These are phyloP conservation scores for Calonectria hongkongensis DNA, from an alignment of 2,329 filamentous ascomycete species.

Conservation along the genomic window DNA sequence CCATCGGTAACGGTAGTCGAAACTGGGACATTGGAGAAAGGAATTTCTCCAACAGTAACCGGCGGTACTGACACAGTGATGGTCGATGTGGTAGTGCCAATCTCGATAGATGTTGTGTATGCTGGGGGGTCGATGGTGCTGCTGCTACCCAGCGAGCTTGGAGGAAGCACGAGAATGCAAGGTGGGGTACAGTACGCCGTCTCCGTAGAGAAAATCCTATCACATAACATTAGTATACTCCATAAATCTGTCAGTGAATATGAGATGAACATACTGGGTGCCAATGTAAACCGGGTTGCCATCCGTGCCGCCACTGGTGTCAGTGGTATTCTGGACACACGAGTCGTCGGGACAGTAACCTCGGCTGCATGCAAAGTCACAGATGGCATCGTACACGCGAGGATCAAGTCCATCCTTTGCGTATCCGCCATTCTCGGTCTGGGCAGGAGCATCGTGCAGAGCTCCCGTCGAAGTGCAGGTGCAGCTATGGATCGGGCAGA, in stretches of 20 bases:
- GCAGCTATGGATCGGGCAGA: conserved; percentile 23
- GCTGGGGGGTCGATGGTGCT: conserved; percentile 6
- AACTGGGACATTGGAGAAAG: conserved; percentile 15
- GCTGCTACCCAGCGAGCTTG: neutral
- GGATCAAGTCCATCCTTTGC: conserved; percentile 5
- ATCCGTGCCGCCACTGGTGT: neutral
- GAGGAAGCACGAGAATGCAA: conserved; percentile 21
- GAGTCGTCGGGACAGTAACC: conserved; percentile 19
- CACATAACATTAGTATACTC: neutral
- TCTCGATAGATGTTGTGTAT: conserved; percentile 13
- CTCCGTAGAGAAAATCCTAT: conserved; percentile 1
- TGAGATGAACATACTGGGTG: neutral
- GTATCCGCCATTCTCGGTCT: conserved; percentile 4
- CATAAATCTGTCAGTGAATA: neutral
- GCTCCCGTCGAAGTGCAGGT: conserved; percentile 11
- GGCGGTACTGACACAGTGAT: conserved; percentile 6
- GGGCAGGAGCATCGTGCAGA: conserved; percentile 7
- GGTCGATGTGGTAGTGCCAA: conserved; percentile 14
- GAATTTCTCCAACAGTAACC: conserved; percentile 6
- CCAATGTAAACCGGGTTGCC: conserved; percentile 15
- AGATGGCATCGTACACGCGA: conserved; percentile 14
- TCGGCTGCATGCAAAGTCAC: conserved; percentile 24
- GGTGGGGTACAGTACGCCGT: conserved; percentile 10
- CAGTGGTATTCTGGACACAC: conserved; percentile 19
- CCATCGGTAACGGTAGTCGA: neutral